Evolutionary conservation across 2,329 filamentous ascomycete species (phyloP).

Genomic region (Hypoxylon sp.): DNA sequence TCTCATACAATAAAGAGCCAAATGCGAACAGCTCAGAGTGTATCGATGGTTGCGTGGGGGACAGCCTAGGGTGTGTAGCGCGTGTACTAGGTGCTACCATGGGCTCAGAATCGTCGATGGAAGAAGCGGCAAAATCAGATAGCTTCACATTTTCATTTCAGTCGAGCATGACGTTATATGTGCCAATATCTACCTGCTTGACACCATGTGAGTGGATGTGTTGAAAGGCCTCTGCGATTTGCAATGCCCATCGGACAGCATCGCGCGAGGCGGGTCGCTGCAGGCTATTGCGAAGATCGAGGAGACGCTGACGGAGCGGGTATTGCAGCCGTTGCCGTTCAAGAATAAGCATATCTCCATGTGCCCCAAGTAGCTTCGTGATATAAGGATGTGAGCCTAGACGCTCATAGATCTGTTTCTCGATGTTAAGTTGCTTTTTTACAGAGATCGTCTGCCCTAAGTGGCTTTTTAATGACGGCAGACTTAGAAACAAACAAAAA

Average conservation of each 20-base stretch:
- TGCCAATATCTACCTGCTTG: not conserved
- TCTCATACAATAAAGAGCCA: not conserved
- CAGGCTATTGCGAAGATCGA: not conserved
- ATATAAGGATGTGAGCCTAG: not conserved
- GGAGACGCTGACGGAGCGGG: not conserved
- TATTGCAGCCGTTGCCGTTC: not conserved
- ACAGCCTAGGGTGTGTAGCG: not conserved
- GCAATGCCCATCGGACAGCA: not conserved
- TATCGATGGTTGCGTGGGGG: not conserved
- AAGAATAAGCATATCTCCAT: not conserved
- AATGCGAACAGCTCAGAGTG: not conserved
- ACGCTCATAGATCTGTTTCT: not conserved
- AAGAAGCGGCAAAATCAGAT: not conserved
- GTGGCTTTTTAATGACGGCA: not conserved
- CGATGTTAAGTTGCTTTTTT: not conserved
- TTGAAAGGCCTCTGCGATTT: not conserved
- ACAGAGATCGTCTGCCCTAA: not conserved
- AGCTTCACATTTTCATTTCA: not conserved
- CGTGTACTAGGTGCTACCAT: not conserved
- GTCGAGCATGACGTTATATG: constrained; percentile 3
- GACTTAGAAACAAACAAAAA: not conserved
- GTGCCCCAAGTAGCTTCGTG: not conserved
- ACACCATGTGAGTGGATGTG: not conserved
- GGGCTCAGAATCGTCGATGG: not conserved
- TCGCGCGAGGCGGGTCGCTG: not conserved